A percentile compares a stretch with the other conserved stretches of the same genome.
Evolutionary conservation across 176 grass and related monocot species (phyloP).

Genomic region (Lolium perenne): DNA sequence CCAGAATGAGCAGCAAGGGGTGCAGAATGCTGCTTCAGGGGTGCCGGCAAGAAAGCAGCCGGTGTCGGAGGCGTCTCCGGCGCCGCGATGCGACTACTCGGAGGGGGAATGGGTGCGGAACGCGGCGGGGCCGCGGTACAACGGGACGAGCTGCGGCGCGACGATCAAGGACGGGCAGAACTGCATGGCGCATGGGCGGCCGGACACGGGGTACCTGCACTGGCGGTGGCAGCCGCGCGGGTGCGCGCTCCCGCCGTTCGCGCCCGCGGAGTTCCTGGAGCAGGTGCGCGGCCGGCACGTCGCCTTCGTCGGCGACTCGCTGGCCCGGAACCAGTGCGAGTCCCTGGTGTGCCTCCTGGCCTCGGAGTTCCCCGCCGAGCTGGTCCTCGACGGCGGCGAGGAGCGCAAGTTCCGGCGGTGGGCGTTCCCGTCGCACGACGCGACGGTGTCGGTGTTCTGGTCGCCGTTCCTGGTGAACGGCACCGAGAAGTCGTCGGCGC

Average conservation of each 20-base stretch:
- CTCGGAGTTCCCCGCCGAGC: slow-evolving; percentile 43
- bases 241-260: slow-evolving; percentile 60
- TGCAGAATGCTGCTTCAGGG: not conserved
- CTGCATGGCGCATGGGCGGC: slow-evolving; percentile 71
- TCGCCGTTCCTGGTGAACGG: slow-evolving; percentile 87
- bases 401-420: slow-evolving; percentile 79
- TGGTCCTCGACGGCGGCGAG: slow-evolving; percentile 55
- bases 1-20: not conserved
- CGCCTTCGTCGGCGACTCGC: slow-evolving; percentile 81
- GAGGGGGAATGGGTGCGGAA: slow-evolving; percentile 62
- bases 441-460: slow-evolving; percentile 84
- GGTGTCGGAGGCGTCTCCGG: not conserved
- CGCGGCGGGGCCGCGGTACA: slow-evolving; percentile 52
- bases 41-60: not conserved
- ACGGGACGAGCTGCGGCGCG: slow-evolving; percentile 63
- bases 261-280: slow-evolving; percentile 53
- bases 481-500: slow-evolving; percentile 50
- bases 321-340: slow-evolving; percentile 71
- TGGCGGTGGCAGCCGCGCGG: slow-evolving; percentile 73
- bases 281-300: slow-evolving; percentile 55
- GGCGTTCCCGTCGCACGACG: slow-evolving; percentile 62
- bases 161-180: slow-evolving; percentile 82
- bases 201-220: slow-evolving; percentile 63
- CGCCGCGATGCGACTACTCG: slow-evolving; percentile 55
- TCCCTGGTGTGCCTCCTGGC: slow-evolving; percentile 72